Conservation (phyloP, 768 basidiomycete genomes). For the Boletales sp. region DNA sequence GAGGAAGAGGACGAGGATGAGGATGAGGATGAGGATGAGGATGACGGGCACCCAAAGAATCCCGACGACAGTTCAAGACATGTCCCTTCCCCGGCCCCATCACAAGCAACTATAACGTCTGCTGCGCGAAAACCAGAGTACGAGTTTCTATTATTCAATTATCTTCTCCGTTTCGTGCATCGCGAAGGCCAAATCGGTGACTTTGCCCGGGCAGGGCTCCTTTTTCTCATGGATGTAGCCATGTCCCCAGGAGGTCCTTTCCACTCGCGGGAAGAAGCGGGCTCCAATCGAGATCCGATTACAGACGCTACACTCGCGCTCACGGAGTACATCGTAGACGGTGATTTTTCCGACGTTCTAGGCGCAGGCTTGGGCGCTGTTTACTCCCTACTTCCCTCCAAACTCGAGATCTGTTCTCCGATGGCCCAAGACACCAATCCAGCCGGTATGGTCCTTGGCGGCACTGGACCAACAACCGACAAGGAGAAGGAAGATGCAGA, state of each 20-base stretch:
- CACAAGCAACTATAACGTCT: conserved; percentile 55
- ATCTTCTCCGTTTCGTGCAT: conserved; percentile 91
- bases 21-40: conserved; percentile 43
- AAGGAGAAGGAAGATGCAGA: conserved; percentile 58
- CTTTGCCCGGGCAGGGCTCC: conserved; percentile 84
- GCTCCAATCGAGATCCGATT: conserved; percentile 55
- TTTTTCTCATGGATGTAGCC: conserved; percentile 95
- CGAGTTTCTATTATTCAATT: conserved; percentile 94
- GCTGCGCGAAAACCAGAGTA: conserved; percentile 75
- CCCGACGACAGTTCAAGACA: conserved; percentile 15
- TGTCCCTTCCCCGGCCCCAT: conserved; percentile 56
- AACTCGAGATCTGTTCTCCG: conserved; percentile 65
- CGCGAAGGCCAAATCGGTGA: conserved; percentile 93
- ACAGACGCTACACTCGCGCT: conserved; percentile 83
- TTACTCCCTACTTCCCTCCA: conserved; percentile 86
- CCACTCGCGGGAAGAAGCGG: conserved; percentile 37
- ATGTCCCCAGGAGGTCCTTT: conserved; percentile 72
- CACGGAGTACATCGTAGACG: conserved; percentile 90
- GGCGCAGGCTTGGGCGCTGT: conserved; percentile 91
- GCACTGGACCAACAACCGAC: conserved; percentile 49
- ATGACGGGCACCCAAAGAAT: conserved; percentile 13
- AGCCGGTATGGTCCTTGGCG: conserved; percentile 72
- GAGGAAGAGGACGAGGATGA: conserved; percentile 71
- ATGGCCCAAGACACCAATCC: conserved; percentile 35
- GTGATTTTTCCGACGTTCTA: conserved; percentile 98